Base-by-base conservation (phyloP, 2,329 filamentous ascomycete species). In the Xylaria sp. region DNA sequence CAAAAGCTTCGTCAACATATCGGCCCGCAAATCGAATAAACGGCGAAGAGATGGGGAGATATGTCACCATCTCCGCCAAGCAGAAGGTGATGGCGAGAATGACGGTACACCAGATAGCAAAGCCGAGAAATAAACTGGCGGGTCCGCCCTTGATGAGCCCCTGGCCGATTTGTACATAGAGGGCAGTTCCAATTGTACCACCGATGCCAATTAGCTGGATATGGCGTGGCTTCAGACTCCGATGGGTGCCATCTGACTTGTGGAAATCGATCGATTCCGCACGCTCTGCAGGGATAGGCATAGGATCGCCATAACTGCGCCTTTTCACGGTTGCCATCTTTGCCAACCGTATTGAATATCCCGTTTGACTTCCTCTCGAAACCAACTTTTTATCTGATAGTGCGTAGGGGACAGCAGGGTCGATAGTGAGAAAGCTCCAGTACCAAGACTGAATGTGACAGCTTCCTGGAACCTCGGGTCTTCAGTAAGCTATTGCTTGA, bases 11-110 rank as follows among this genome's bases (percentile, higher is more conserved):
- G 65, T 91, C 88, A 35, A 91, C 87, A 65, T 85, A 91, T 52
- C 87, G 82, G 11, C 88, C 87, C 3, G 89, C 89, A 67, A 92
- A 90, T 30, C 87, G 85, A 69, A 92, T 89, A 71, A 92, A 92
- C 0, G 88, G 88, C 47, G 87, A 90, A 0, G 87, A 90, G 57
- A 92, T 89, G 6, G 89, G 89, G 2, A 90, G 76, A 64, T 88
- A 90, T 0, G 87, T 89, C 6, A 90, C 88, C 87, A 91, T 90
- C 71, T 91, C 89, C 10, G 87, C 86, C 76, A 89, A 83, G 69
- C 76, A 80, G 61, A 84, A 76, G 0, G 82, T 87, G 52, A 87
- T 77, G 52, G 80, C 79, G 23, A 87, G 78, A 64, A 87, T 83
- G 48, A 86, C 80, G 46, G 79, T 78, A 68, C 82, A 85, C 83